These are phyloP conservation scores for Zygosaccharomyces lentus DNA, from an alignment of 805 yeast genomes.

Conservation along the genomic window DNA sequence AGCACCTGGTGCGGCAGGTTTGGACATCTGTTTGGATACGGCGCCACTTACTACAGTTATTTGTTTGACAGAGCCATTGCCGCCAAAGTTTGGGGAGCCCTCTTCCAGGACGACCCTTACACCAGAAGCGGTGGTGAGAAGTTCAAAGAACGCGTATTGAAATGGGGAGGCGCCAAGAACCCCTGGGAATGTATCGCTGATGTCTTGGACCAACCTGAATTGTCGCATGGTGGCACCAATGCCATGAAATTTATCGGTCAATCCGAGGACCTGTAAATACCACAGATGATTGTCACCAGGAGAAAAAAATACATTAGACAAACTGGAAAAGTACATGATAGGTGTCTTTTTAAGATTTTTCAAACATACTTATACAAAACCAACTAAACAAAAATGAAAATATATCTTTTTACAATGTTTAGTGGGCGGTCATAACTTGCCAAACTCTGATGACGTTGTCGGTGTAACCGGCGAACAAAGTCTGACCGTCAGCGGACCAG, in stretches of 20 bases:
- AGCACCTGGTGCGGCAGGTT: conserved; percentile 93
- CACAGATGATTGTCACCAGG: neutral
- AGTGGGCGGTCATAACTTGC: conserved; percentile 91
- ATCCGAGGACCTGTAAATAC: conserved; percentile 15
- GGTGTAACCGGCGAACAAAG: conserved; percentile 99
- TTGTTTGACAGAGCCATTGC: conserved; percentile 91
- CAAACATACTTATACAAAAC: conserved; percentile 12
- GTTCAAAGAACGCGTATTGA: conserved; percentile 63
- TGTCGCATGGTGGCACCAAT: conserved; percentile 59
- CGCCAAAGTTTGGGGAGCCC: conserved; percentile 69
- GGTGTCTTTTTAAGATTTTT: conserved; percentile 4
- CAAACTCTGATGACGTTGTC: conserved; percentile 99
- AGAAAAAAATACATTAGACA: neutral
- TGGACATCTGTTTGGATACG: conserved; percentile 90
- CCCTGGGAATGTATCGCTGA: conserved; percentile 86
- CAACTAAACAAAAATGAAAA: conserved; percentile 5
- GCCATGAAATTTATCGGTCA: conserved; percentile 61
- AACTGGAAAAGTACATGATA: conserved; percentile 2
- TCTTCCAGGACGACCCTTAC: conserved; percentile 69
- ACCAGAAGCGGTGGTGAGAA: conserved; percentile 69
- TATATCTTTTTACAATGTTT: conserved; percentile 11
- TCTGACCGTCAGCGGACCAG: conserved; percentile 99
- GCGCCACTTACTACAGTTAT: conserved; percentile 90
- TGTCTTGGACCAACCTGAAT: conserved; percentile 59
- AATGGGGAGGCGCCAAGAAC: conserved; percentile 91